Base-by-base conservation (phyloP, 2,329 filamentous ascomycete species). In the Microsporum canis region DNA sequence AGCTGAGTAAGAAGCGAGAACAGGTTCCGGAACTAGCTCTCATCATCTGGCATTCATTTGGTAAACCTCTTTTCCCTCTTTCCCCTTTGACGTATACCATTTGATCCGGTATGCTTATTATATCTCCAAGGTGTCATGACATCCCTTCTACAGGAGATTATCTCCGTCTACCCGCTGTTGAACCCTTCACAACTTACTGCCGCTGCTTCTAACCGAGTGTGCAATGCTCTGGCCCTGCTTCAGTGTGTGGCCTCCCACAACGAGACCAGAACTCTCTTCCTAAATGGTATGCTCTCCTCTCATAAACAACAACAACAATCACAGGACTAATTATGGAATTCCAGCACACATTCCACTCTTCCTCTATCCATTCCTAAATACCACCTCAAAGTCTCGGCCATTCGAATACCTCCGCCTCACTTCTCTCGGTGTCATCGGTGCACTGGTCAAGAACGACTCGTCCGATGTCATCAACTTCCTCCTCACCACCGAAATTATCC, bases 381-480 rank as follows among this genome's bases (percentile, higher is more conserved):
- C 94, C 2, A 99, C 94, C 0, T 97, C 94, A 38, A 99, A 99
- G 76, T 96, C 91, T 36, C 85, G 94, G 59, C 94, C 94, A 0
- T 99, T 97, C 73, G 94, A 99, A 75, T 99, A 99, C 72, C 84
- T 99, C 59, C 90, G 94, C 59, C 84, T 99, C 38, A 99, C 94
- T 0, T 96, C 91, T 17, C 84, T 99, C 27, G 94, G 94, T 60
- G 94, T 99, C 34, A 97, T 99, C 66, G 94, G 94, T 61, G 94
- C 94, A 1, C 80, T 99, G 53, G 94, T 99, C 63, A 99, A 99
- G 82, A 99, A 99, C 71, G 94, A 99, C 77, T 96, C 91, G 2
- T 92, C 89, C 17, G 94, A 97, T 71, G 94, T 97, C 63, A 99
- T 99, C 79, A 97, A 97, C 79, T 99, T 99, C 73, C 86, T 99